Evolutionary conservation across 1,139 yeast genomes (phyloP), one percentile per base, ranked within the genome.

Genomic region (Yamadazyma jaroonii): DNA sequence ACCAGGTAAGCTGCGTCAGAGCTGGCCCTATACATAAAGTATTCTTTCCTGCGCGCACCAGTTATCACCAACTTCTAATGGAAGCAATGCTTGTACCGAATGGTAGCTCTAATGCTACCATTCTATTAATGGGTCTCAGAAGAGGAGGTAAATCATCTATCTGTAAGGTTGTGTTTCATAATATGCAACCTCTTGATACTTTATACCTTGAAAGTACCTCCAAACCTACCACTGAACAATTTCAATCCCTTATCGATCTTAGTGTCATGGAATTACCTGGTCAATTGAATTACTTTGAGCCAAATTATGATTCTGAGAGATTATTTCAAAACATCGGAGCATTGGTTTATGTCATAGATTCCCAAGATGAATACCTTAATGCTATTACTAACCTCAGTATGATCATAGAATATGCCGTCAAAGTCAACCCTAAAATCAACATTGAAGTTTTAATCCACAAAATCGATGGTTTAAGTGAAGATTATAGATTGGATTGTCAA

Each of bases 211-310:
- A 92, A 53, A 81, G 92, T 43, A 92, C 98, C 0, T 77, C 95
- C 4, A 84, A 83, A 49, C 97, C 97, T 1, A 85, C 95, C 10
- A 75, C 84, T 17, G 92, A 84, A 48, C 85, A 79, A 50, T 80
- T 81, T 49, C 73, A 80, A 24, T 86, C 96, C 7, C 70, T 92
- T 40, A 86, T 90, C 31, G 95, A 89, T 55, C 68, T 92, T 38
- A 84, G 90, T 10, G 92, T 92, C n/a, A 87, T 89, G 84, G 98
- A 92, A 57, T 68, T 92, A 22, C 98, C 98, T 0, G 98, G 97
- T 1, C 97, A 92, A 59, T 64, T 90, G 46, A 88, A 89, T 56
- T 79, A 87, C 55, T 87, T 88, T 57, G 96, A 89, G 51, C 92
- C 95, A 4, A 75, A 73, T 34, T 82, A 82, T 50, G 97, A 90